Evolutionary conservation across 164 flowering plant genomes (phyloP).

Genomic region (Tinospora cordifolia): DNA sequence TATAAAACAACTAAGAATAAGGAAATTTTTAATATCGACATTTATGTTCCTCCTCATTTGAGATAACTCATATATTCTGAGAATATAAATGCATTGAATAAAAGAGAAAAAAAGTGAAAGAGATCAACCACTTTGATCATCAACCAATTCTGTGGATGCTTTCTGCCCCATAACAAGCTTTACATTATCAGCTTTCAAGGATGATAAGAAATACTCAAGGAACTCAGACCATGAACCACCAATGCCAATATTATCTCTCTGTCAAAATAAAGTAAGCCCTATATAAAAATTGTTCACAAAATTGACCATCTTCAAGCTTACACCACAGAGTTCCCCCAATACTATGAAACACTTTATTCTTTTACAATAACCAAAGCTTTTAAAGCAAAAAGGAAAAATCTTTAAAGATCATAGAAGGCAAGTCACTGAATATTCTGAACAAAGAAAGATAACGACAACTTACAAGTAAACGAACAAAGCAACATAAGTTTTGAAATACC

Average conservation of each 20-base stretch:
- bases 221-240: conserved; percentile 84
- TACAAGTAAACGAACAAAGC: no score
- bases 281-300: background rate
- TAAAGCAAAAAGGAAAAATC: background rate
- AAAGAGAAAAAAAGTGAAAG: background rate
- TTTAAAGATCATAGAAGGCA: background rate
- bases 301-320: background rate
- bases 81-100: background rate
- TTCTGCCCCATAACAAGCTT: conserved; percentile 54
- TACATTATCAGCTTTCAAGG: conserved; percentile 55
- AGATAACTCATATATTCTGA: background rate
- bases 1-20: no score
- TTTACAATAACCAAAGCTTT: background rate
- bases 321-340: background rate
- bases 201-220: conserved; percentile 53
- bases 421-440: background rate
- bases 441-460: no score
- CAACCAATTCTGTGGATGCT: conserved; percentile 15
- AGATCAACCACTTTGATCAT: conserved; percentile 7
- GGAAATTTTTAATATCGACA: no score
- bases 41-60: no score
- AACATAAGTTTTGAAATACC: background rate
- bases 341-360: background rate
- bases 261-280: conserved; percentile 11
- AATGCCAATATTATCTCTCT: conserved; percentile 68